Evolutionary conservation across 202 grass and related monocot species (phyloP).

Genomic region (Musa balbisiana): DNA sequence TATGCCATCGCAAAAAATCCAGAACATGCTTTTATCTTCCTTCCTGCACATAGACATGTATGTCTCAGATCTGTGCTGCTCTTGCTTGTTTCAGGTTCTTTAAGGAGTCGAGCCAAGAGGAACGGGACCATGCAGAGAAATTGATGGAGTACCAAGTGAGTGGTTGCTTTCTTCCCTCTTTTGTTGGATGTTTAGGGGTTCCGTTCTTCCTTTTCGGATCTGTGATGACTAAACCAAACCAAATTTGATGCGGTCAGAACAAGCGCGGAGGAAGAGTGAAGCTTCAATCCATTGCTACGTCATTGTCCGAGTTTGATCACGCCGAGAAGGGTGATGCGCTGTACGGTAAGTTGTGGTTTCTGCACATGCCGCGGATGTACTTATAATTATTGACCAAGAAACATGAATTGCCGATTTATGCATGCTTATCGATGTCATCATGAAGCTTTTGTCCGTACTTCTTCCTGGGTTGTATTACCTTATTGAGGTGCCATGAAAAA

Average conservation of each 20-base stretch:
- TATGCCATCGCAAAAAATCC: slow-evolving; percentile 20
- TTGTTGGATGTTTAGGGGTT: neutral
- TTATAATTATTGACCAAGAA: neutral
- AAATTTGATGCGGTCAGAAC: slow-evolving; percentile 21
- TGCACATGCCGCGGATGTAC: too few species aligned
- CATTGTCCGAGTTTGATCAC: slow-evolving; percentile 41
- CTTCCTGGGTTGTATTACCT: neutral
- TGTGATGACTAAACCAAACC: neutral
- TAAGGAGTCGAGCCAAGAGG: slow-evolving; percentile 45
- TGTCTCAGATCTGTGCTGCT: neutral
- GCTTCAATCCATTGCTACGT: slow-evolving; percentile 33
- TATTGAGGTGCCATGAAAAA: neutral
- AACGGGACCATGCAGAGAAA: slow-evolving; percentile 46
- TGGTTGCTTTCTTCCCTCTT: neutral
- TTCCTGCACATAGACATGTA: neutral
- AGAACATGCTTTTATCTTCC: neutral
- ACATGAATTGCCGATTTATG: neutral
- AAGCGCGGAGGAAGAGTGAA: slow-evolving; percentile 51
- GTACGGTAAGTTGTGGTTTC: slow-evolving; percentile 21
- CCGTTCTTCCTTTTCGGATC: neutral
- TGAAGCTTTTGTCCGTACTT: neutral
- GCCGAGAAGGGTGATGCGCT: slow-evolving; percentile 41
- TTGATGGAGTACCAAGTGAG: slow-evolving; percentile 44
- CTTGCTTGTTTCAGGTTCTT: slow-evolving; percentile 34
- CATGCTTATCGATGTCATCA: neutral